Conservation (phyloP, 768 basidiomycete genomes). For the Pleurotus tuoliensis region DNA sequence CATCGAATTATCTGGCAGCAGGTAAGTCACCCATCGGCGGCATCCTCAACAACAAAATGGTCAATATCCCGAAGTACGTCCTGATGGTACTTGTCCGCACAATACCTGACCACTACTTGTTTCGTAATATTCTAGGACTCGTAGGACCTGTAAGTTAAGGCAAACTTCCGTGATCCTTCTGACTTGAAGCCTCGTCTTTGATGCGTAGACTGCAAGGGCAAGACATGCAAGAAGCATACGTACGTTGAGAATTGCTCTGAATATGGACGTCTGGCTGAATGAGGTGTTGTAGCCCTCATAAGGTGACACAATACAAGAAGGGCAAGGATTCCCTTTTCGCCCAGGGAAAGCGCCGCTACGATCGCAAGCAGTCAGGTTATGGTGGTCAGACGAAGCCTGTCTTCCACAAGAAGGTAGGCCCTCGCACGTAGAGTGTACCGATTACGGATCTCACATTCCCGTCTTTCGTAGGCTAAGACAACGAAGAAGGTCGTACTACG, state of each 20-base stretch:
- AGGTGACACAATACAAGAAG: slow-evolving; percentile 9
- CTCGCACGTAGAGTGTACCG: not conserved
- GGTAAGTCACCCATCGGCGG: slow-evolving; percentile 34
- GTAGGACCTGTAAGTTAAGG: slow-evolving; percentile 84
- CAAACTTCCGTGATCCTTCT: slow-evolving; percentile 5
- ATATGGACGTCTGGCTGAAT: slow-evolving; percentile 37
- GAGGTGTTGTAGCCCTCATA: not conserved
- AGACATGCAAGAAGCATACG: slow-evolving; percentile 97
- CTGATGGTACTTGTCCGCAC: not conserved
- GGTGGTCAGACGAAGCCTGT: slow-evolving; percentile 99
- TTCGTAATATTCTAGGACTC: slow-evolving; percentile 53
- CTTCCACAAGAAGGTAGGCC: slow-evolving; percentile 97
- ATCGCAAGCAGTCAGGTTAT: slow-evolving; percentile 97
- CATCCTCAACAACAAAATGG: slow-evolving; percentile 62
- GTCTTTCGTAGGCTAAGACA: slow-evolving; percentile 72
- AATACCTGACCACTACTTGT: slow-evolving; percentile 13
- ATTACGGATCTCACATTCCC: not conserved
- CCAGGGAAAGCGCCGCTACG: slow-evolving; percentile 99
- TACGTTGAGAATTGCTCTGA: slow-evolving; percentile 36
- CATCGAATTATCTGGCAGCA: not conserved
- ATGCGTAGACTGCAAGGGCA: slow-evolving; percentile 85
- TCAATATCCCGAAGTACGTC: slow-evolving; percentile 92
- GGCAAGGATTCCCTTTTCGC: slow-evolving; percentile 61
- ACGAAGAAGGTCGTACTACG: slow-evolving; percentile 99
- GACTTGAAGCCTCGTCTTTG: slow-evolving; percentile 3